Conservation (phyloP, 768 basidiomycete genomes). For the Thelephora ganbajun region DNA sequence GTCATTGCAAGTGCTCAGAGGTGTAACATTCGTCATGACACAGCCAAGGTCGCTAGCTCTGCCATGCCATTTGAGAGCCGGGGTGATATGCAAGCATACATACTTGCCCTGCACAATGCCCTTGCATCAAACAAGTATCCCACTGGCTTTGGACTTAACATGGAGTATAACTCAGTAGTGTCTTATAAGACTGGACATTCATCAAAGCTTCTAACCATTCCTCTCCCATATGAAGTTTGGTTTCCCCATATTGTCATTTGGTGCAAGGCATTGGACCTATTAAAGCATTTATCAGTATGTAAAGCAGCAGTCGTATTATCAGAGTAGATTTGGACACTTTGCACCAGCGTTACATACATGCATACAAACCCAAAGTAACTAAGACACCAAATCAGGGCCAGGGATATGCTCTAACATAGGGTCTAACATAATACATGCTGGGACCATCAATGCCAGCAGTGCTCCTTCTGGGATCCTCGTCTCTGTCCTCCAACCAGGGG, state of each 20-base stretch:
- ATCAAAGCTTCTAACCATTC: not conserved
- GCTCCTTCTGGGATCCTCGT: too few relatives aligned
- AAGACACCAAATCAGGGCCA: too few relatives aligned
- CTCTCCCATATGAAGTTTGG: not conserved
- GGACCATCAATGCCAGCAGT: too few relatives aligned
- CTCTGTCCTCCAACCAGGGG: too few relatives aligned
- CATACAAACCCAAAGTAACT: too few relatives aligned
- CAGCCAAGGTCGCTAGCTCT: not conserved
- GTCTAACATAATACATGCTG: too few relatives aligned
- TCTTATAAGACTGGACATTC: not conserved
- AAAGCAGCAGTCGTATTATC: too few relatives aligned
- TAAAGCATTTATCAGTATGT: too few relatives aligned
- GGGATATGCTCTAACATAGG: too few relatives aligned
- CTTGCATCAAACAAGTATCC: not conserved
- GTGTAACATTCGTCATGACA: not conserved
- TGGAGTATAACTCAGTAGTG: not conserved
- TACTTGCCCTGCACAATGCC: not conserved
- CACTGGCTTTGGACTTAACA: not conserved
- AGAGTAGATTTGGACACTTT: too few relatives aligned
- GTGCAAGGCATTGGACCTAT: not conserved
- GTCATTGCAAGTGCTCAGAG: not conserved
- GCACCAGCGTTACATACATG: too few relatives aligned
- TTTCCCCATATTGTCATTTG: not conserved
- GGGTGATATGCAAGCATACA: not conserved
- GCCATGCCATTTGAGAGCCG: not conserved